Base-by-base conservation (phyloP, 345 rosid genomes). In the Rhizophora apiculata region DNA sequence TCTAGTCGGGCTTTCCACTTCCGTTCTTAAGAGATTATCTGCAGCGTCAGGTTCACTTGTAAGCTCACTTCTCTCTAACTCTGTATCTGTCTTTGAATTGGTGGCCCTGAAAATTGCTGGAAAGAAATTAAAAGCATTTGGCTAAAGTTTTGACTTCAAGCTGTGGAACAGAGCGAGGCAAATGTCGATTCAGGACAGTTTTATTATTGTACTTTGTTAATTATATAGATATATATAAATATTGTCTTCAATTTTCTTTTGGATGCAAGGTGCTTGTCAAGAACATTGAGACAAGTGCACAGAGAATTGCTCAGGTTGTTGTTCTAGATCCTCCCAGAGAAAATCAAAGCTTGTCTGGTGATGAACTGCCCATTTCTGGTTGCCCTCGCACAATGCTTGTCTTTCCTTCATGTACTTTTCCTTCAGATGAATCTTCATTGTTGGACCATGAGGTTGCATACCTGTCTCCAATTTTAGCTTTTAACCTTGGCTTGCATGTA, bases 41-140 rank as follows among this genome's bases (percentile, higher is more conserved):
- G 22, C 88, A 29, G 80, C 88, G 69, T 87, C 96, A 48, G 95
- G 89, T 32, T 92, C 99, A n/a, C 82, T 83, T 81, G 99, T 95
- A 72, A 60, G 68, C 68, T 62, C 11, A 43, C 30, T 37, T 7
- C 29, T 24, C 16, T 4, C 60, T 11, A 56, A 24, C 60, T 24
- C 60, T 56, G 5, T 24, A 22, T 56, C 22, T 56, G 30, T 24
- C 10, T 56, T 15, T 43, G 16, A 21, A 21, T 55, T 3, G 29
- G 30, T 55, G 27, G 6, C 13, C 59, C 27, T 0, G 27, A n/a
- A 26, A 8, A n/a, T 22, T 55, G 27, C 59, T 55, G 27, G 15
- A 13, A 55, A 55, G 24, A 15, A 2, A 24, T 6, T 8, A 3
- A 6, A 27, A 16, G 1, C 48, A 11, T 16, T 39, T 39, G 11